Evolutionary conservation across 768 basidiomycete genomes (phyloP).

Genomic region (Candolleomyces eurysporus): DNA sequence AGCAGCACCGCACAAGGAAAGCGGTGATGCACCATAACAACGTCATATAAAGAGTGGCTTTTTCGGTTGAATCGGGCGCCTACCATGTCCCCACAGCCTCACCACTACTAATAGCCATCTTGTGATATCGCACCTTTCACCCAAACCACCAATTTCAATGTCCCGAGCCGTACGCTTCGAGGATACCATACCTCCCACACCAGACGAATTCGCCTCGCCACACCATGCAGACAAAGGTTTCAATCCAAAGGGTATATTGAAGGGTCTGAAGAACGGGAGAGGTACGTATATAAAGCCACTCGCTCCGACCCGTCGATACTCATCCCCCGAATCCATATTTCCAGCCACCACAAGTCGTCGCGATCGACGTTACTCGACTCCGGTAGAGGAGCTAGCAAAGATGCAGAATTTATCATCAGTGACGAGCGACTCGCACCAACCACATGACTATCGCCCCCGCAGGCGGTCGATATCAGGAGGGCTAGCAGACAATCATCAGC

Average conservation of each 20-base stretch:
- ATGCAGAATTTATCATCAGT: background rate
- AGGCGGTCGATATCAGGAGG: constrained; percentile 1
- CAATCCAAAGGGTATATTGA: constrained; percentile 6
- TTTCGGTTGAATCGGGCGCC: background rate
- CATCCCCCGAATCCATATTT: background rate
- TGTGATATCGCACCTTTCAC: too few relatives aligned
- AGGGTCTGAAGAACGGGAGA: background rate
- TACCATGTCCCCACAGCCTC: background rate
- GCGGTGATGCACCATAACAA: background rate
- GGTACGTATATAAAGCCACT: constrained; percentile 1
- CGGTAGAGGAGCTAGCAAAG: background rate
- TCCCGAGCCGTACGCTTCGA: constrained; percentile 8
- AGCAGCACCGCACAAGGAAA: too few relatives aligned
- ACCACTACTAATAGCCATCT: background rate
- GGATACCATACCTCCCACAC: background rate
- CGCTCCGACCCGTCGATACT: background rate
- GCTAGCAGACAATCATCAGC: background rate
- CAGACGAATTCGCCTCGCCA: constrained; percentile 1
- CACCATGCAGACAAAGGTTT: constrained; percentile 2
- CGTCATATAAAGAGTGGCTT: constrained; percentile 1
- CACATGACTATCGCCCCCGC: constrained; percentile 1
- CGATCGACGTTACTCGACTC: constrained; percentile 5
- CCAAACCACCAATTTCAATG: background rate
- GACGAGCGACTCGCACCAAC: background rate
- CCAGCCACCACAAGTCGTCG: background rate